These are phyloP conservation scores for Coemansia reversa DNA, from an alignment of 192 early-diverging fungal species.

Conservation along the genomic window DNA sequence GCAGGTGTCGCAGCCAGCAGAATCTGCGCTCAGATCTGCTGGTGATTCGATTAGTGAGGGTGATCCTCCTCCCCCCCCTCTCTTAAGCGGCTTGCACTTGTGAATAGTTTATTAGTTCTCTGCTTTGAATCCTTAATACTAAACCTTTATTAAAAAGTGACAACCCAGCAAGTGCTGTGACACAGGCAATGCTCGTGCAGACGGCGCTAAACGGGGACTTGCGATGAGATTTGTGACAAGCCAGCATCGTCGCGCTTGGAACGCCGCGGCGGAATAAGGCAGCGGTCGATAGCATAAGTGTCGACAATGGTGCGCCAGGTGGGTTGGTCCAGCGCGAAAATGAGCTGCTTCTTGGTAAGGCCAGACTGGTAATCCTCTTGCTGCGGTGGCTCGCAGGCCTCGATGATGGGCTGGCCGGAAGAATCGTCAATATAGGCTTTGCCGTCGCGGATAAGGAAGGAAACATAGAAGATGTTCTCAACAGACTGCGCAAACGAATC, in stretches of 20 bases:
- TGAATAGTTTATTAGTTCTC: too few relatives aligned
- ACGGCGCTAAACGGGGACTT: slow-evolving; percentile 11
- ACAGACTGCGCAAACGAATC: slow-evolving; percentile 88
- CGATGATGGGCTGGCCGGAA: slow-evolving; percentile 66
- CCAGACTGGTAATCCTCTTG: slow-evolving; percentile 64
- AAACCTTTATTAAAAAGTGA: too few relatives aligned
- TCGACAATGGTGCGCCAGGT: slow-evolving; percentile 72
- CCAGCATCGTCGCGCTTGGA: slow-evolving; percentile 16
- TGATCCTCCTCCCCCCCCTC: too few relatives aligned
- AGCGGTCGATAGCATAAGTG: slow-evolving; percentile 59
- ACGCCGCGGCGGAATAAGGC: slow-evolving; percentile 59
- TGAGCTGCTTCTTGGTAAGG: slow-evolving; percentile 74
- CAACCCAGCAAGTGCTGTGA: too few relatives aligned
- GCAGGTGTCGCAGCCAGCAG: too few relatives aligned
- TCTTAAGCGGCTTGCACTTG: too few relatives aligned
- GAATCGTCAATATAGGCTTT: slow-evolving; percentile 73
- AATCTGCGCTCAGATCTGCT: too few relatives aligned
- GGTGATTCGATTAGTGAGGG: too few relatives aligned
- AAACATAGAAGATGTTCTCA: slow-evolving; percentile 96
- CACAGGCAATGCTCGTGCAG: background rate
- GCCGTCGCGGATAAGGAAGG: slow-evolving; percentile 90
- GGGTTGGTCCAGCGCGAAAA: slow-evolving; percentile 68
- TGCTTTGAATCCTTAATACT: too few relatives aligned
- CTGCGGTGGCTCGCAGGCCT: slow-evolving; percentile 66
- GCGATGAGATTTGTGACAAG: slow-evolving; percentile 36